phyloP scores from a whole-genome alignment of 306 rosid species.

The Albizia julibrissin region DNA sequence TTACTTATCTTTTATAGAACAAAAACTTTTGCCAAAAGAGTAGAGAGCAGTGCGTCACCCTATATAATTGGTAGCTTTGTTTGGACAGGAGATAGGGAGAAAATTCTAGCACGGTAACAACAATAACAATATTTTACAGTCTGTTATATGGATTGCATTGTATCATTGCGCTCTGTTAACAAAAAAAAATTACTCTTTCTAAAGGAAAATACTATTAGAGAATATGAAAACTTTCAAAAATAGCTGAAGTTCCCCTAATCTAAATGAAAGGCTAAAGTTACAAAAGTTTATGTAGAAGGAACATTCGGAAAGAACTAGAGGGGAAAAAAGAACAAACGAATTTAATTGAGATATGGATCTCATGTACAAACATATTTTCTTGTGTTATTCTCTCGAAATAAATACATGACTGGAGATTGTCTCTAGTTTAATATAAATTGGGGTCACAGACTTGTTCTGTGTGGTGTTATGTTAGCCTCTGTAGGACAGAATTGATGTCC shows the following conservation, averaged over 20 bases:
- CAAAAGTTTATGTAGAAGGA: neutral
- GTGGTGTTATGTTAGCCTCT: slow-evolving; percentile 30
- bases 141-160: too few species aligned
- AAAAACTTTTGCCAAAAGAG: neutral
- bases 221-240: too few species aligned
- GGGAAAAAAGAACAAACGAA: neutral
- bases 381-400: neutral
- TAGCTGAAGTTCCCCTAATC: neutral
- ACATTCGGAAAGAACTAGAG: neutral
- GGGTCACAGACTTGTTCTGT: slow-evolving; percentile 33
- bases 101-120: too few species aligned
- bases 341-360: neutral
- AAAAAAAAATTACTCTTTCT: too few species aligned
- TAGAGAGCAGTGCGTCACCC: slow-evolving; percentile 18
- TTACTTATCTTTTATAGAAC: neutral
- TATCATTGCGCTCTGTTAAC: too few species aligned
- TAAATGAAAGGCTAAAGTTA: neutral
- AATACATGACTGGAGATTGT: neutral
- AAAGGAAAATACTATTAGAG: neutral
- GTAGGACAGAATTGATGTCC: neutral
- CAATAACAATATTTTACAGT: too few species aligned
- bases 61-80: neutral
- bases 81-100: neutral
- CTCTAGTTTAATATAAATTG: neutral
- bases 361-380: neutral